Percentiles rank a stretch among this genome's conserved stretches.
Evolutionary conservation across 1,284 basidiomycete species (phyloP).

Genomic region (Cutaneotrichosporon sp.): DNA sequence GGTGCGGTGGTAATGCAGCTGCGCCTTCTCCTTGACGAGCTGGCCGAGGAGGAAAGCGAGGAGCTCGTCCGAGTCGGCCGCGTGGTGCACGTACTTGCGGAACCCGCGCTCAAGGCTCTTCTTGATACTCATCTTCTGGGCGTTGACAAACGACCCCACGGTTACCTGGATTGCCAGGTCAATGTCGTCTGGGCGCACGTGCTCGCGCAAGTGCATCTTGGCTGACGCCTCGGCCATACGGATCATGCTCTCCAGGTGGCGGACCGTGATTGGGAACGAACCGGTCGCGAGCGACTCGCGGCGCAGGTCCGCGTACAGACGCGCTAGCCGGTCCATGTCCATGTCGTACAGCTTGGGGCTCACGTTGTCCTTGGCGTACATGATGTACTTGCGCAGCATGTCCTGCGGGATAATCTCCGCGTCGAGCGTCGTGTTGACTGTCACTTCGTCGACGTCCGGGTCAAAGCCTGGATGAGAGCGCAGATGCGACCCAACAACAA

Average conservation of each 20-base stretch:
- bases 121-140: conserved; percentile 98
- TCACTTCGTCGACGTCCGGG: conserved; percentile 72
- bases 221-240: conserved; percentile 98
- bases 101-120: conserved; percentile 95
- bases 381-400: conserved; percentile 95
- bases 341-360: conserved; percentile 88
- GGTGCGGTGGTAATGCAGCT: conserved; percentile 71
- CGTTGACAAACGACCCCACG: conserved; percentile 87
- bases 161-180: conserved; percentile 95
- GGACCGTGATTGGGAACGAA: conserved; percentile 95
- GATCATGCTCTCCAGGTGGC: conserved; percentile 98
- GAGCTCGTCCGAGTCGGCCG: conserved; percentile 91
- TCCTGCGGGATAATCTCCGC: conserved; percentile 98
- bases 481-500: conserved; percentile 93
- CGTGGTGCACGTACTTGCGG: conserved; percentile 93
- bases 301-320: conserved; percentile 93
- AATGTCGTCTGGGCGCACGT: conserved; percentile 92
- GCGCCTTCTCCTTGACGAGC: conserved; percentile 89
- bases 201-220: conserved; percentile 96
- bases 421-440: conserved; percentile 81
- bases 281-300: conserved; percentile 95
- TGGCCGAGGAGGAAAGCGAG: conserved; percentile 90
- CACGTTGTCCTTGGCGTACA: conserved; percentile 93
- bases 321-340: conserved; percentile 90
- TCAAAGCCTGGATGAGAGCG: conserved; percentile 92